These are phyloP conservation scores for Trichophyton mentagrophytes DNA, from an alignment of 2,329 filamentous ascomycete species.

Conservation along the genomic window DNA sequence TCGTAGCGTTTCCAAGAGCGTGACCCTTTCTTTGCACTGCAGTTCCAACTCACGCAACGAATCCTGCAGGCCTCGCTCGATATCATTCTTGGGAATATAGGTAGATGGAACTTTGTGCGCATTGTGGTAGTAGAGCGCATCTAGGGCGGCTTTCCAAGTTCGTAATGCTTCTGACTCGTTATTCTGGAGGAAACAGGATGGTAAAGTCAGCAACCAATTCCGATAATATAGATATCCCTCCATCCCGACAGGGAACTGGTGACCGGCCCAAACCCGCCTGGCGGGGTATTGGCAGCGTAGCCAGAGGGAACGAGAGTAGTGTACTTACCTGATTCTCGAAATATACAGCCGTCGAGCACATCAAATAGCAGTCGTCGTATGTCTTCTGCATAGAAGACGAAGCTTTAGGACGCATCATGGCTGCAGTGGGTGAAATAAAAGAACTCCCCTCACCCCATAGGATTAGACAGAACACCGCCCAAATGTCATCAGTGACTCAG, in stretches of 20 bases:
- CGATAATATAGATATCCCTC: not conserved
- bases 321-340: slow-evolving; percentile 72
- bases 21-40: slow-evolving; percentile 87
- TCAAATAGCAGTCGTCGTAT: slow-evolving; percentile 91
- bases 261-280: not conserved
- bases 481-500: not conserved
- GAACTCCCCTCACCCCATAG: slow-evolving; percentile 5
- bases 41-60: slow-evolving; percentile 72
- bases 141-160: slow-evolving; percentile 79
- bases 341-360: slow-evolving; percentile 89
- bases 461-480: not conserved
- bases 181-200: slow-evolving; percentile 42
- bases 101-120: slow-evolving; percentile 58
- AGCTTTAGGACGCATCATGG: slow-evolving; percentile 45
- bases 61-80: slow-evolving; percentile 68
- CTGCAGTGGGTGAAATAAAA: not conserved
- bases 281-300: not conserved
- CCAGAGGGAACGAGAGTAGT: not conserved
- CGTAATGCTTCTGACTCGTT: slow-evolving; percentile 83
- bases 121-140: slow-evolving; percentile 78
- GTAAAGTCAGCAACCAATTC: not conserved
- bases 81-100: slow-evolving; percentile 62
- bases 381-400: slow-evolving; percentile 81
- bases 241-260: too few relatives aligned
- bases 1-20: slow-evolving; percentile 69